These are phyloP conservation scores for Fragaria ananassa DNA, from an alignment of 306 rosid genomes.

Conservation along the genomic window DNA sequence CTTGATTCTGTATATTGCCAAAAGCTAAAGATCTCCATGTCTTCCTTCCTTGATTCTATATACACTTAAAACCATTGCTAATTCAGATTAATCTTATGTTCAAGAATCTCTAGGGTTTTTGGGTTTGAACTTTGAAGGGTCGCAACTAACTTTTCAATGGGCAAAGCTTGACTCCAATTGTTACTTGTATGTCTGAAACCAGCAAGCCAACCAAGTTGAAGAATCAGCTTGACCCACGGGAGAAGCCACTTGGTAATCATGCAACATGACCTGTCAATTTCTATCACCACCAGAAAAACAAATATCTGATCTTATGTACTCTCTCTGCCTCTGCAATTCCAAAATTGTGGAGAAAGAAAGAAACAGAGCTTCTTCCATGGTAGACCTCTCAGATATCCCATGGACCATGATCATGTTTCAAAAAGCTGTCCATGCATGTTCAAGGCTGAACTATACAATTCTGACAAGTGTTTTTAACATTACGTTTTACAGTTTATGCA, in stretches of 20 bases:
- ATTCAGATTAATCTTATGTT: neutral
- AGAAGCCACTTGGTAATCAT: neutral
- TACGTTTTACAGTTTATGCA: neutral
- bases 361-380: neutral
- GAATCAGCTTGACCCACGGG: neutral
- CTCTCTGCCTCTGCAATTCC: neutral
- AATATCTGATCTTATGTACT: neutral
- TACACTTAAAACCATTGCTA: neutral
- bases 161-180: neutral
- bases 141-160: neutral
- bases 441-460: neutral
- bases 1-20: neutral
- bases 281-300: neutral
- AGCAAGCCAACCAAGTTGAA: neutral
- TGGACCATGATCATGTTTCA: neutral
- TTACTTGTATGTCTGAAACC: neutral
- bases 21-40: neutral
- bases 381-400: neutral
- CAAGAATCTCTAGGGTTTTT: neutral
- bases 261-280: conserved; percentile 5
- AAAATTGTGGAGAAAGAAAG: neutral
- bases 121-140: neutral
- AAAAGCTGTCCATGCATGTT: neutral
- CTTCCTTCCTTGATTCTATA: too few relatives aligned
- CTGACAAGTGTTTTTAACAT: neutral